phyloP scores from a whole-genome alignment of 2,329 filamentous ascomycete species.

The Chaetoscypha palmicola region DNA sequence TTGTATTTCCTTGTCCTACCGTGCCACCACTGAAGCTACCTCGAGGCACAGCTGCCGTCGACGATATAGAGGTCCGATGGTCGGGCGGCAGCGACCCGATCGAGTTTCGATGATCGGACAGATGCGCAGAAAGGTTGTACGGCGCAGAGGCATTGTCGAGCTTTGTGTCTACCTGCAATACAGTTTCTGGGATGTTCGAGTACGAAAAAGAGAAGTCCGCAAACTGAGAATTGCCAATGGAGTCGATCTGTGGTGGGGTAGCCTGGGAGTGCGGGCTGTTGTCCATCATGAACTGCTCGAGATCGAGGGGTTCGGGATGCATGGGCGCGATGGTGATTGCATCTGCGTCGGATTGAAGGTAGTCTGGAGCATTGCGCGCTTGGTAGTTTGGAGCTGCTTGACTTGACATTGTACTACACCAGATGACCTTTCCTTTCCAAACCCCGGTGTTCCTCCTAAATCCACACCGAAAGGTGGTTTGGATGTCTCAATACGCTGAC shows the following conservation, averaged over 20 bases:
- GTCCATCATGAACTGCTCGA: conserved; percentile 28
- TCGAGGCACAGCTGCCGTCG: conserved; percentile 18
- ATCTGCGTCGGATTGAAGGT: conserved; percentile 11
- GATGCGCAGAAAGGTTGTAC: conserved; percentile 19
- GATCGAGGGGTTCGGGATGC: conserved; percentile 21
- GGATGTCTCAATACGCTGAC: not conserved
- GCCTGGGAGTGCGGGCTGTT: conserved; percentile 15
- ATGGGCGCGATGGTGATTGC: conserved; percentile 13
- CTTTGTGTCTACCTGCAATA: conserved; percentile 30
- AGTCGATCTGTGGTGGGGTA: conserved; percentile 24
- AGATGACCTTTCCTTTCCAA: not conserved
- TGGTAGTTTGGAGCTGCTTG: conserved; percentile 17
- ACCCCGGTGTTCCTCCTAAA: not conserved
- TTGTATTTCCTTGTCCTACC: conserved; percentile 20
- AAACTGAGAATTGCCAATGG: conserved; percentile 35
- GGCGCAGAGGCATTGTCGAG: conserved; percentile 22
- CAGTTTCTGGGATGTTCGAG: conserved; percentile 37
- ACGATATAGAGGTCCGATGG: conserved; percentile 20
- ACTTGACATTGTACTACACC: conserved; percentile 17
- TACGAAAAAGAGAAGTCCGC: conserved; percentile 48
- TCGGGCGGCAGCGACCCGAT: conserved; percentile 19
- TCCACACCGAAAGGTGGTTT: not conserved
- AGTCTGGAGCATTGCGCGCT: conserved; percentile 16
- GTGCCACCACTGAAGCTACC: conserved; percentile 19
- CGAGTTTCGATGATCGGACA: conserved; percentile 21